Conservation (phyloP, 768 basidiomycete genomes). For the Panellus pusillus region DNA sequence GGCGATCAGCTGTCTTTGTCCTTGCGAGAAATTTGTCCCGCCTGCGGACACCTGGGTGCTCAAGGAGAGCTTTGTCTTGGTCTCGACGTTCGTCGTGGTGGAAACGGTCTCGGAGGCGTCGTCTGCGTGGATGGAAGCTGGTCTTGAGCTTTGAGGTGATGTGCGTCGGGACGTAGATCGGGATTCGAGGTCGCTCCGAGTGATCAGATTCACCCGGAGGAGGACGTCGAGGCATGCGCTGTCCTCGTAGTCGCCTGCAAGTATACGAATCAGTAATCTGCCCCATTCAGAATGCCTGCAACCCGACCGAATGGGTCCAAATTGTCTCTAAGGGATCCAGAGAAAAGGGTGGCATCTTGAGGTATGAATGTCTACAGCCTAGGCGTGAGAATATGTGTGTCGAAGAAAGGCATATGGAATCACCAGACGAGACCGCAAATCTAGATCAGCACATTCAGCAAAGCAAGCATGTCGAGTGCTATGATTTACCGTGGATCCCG, state of each 20-base stretch:
- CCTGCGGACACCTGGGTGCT: slow-evolving; percentile 82
- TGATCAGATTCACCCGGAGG: slow-evolving; percentile 74
- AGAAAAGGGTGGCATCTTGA: slow-evolving; percentile 77
- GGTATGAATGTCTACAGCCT: slow-evolving; percentile 70
- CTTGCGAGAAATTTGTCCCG: slow-evolving; percentile 89
- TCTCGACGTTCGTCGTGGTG: slow-evolving; percentile 56
- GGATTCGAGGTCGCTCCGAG: slow-evolving; percentile 46
- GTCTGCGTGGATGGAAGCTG: slow-evolving; percentile 39
- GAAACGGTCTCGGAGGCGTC: slow-evolving; percentile 41
- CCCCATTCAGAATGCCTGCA: neutral
- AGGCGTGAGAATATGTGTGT: neutral
- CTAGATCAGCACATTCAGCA: no score
- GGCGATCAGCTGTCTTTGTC: slow-evolving; percentile 84
- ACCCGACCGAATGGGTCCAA: slow-evolving; percentile 67
- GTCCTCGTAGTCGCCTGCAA: slow-evolving; percentile 71
- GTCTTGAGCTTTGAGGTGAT: slow-evolving; percentile 41
- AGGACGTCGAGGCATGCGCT: slow-evolving; percentile 78
- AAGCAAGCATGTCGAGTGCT: neutral
- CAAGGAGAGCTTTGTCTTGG: slow-evolving; percentile 59
- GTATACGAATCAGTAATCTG: no score
- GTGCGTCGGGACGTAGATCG: slow-evolving; percentile 49
- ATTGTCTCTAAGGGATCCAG: slow-evolving; percentile 75
- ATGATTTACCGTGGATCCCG: slow-evolving; percentile 61
- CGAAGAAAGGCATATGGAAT: slow-evolving; percentile 8
- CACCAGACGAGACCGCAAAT: neutral